Evolutionary conservation across 768 basidiomycete genomes (phyloP).

Genomic region (Hypholoma fasciculare): DNA sequence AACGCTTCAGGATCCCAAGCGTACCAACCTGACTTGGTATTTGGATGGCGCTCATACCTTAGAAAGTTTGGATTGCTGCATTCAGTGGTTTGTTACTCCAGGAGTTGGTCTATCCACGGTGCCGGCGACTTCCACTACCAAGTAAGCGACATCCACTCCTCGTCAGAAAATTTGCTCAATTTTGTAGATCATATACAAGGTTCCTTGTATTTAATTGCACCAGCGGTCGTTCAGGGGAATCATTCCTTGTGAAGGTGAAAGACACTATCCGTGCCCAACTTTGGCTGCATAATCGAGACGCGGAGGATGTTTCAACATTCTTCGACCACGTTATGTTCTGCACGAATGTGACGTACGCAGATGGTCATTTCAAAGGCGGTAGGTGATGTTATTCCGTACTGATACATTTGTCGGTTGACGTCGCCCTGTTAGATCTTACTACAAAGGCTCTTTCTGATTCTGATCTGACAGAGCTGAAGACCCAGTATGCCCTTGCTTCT

Average conservation of each 20-base stretch:
- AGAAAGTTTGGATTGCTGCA: slow-evolving; percentile 86
- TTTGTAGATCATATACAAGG: slow-evolving; percentile 37
- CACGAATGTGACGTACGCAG: slow-evolving; percentile 91
- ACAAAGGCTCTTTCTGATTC: slow-evolving; percentile 61
- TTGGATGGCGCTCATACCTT: slow-evolving; percentile 95
- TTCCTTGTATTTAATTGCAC: slow-evolving; percentile 96
- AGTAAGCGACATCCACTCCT: slow-evolving; percentile 1
- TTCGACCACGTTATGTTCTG: slow-evolving; percentile 94
- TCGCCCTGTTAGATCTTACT: slow-evolving; percentile 67
- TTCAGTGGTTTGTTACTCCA: slow-evolving; percentile 83
- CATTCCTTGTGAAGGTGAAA: slow-evolving; percentile 66
- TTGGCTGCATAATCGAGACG: slow-evolving; percentile 33
- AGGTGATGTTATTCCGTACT: slow-evolving; percentile 11
- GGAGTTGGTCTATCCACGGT: slow-evolving; percentile 43
- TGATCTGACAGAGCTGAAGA: slow-evolving; percentile 66
- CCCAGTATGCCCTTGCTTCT: slow-evolving; percentile 72
- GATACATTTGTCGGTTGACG: neutral
- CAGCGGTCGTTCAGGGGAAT: slow-evolving; percentile 76
- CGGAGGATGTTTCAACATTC: slow-evolving; percentile 40
- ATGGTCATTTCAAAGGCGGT: slow-evolving; percentile 93
- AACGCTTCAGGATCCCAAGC: slow-evolving; percentile 61
- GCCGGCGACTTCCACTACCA: slow-evolving; percentile 1
- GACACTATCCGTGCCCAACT: slow-evolving; percentile 51
- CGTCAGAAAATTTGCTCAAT: neutral
- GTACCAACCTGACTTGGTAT: slow-evolving; percentile 70